Conservation (phyloP, 1,284 basidiomycete genomes). For the Fomitopsis palustris region DNA sequence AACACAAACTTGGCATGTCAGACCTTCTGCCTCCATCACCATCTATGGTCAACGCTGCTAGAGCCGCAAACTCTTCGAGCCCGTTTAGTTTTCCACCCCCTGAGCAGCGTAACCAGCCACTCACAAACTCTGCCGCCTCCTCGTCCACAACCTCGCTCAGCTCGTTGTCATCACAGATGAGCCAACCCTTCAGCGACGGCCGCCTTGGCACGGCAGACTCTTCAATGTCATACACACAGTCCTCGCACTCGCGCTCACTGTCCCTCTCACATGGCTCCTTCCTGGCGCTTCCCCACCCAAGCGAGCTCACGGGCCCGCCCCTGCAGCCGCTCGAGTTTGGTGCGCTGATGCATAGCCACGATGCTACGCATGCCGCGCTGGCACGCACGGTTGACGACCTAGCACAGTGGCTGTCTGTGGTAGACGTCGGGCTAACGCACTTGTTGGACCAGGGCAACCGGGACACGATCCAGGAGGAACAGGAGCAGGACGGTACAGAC, state of each 20-base stretch:
- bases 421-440: slow-evolving; percentile 68
- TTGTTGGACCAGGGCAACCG: slow-evolving; percentile 51
- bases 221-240: slow-evolving; percentile 15
- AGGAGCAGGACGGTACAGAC: slow-evolving; percentile 32
- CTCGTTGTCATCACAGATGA: slow-evolving; percentile 26
- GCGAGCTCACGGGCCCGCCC: slow-evolving; percentile 34
- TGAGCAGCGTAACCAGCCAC: slow-evolving; percentile 13
- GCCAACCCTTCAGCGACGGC: slow-evolving; percentile 19
- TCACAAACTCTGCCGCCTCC: slow-evolving; percentile 24
- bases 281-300: slow-evolving; percentile 11
- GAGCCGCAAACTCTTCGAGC: slow-evolving; percentile 33
- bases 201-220: slow-evolving; percentile 17
- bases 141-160: slow-evolving; percentile 28
- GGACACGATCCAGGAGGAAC: slow-evolving; percentile 58
- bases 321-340: slow-evolving; percentile 69
- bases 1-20: slow-evolving; percentile 62
- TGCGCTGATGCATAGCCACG: slow-evolving; percentile 53
- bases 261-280: slow-evolving; percentile 23
- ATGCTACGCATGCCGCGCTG: slow-evolving; percentile 70
- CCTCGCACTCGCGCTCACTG: slow-evolving; percentile 20
- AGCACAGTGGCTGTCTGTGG: slow-evolving; percentile 73
- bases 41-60: slow-evolving; percentile 44
- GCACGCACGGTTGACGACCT: slow-evolving; percentile 79
- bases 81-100: slow-evolving; percentile 32
- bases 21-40: slow-evolving; percentile 81